Conservation (phyloP, 2,329 filamentous ascomycete genomes). For the Beauveria scarabaeidicola region DNA sequence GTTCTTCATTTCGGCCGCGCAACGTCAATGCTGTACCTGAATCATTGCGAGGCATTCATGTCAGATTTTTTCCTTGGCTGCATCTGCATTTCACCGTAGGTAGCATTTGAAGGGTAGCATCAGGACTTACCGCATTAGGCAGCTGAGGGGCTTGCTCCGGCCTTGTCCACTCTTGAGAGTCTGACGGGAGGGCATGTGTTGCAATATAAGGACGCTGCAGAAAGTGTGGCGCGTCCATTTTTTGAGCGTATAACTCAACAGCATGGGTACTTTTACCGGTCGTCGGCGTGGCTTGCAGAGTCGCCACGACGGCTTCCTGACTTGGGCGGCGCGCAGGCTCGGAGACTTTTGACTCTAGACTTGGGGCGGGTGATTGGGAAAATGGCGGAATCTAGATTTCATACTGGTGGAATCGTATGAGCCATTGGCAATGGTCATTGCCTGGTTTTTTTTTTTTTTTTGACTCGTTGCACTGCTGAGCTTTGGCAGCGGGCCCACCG, state of each 20-base stretch:
- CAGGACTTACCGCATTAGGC: neutral
- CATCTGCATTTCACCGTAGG: neutral
- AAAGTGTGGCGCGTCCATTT: too few relatives aligned
- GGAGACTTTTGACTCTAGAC: neutral
- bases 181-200: conserved; percentile 2
- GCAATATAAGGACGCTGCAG: too few relatives aligned
- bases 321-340: neutral
- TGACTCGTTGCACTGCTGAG: neutral
- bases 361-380: neutral
- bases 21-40: too few relatives aligned
- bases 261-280: conserved; percentile 9
- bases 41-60: too few relatives aligned
- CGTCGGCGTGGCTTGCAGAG: neutral
- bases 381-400: neutral
- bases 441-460: too few relatives aligned
- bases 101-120: neutral
- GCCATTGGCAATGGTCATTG: too few relatives aligned
- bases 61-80: neutral
- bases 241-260: too few relatives aligned
- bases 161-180: neutral
- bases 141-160: neutral
- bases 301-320: neutral
- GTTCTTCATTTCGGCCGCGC: too few relatives aligned
- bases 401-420: too few relatives aligned
- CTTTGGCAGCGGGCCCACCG: neutral